phyloP scores from a whole-genome alignment of 768 basidiomycete species.

The Aureoboletus auriporus region DNA sequence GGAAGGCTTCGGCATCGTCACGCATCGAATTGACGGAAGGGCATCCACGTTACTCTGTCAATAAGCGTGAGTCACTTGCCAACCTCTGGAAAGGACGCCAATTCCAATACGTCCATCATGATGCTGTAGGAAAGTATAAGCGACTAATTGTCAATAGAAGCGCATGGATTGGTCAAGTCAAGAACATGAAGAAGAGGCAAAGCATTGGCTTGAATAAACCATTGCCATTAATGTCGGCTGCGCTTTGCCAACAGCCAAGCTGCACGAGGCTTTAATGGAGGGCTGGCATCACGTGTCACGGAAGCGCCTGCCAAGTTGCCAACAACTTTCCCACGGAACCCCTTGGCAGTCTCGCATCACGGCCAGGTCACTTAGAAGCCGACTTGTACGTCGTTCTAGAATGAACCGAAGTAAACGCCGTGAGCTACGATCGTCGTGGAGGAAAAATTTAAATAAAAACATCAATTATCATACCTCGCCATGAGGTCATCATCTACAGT shows the following conservation, averaged over 20 bases:
- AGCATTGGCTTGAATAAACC: neutral
- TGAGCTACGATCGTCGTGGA: neutral
- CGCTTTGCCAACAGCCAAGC: slow-evolving; percentile 14
- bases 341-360: too few species aligned
- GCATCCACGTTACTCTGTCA: neutral
- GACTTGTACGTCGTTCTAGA: neutral
- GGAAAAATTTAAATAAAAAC: neutral
- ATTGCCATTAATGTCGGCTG: slow-evolving; percentile 1
- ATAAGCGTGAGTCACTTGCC: neutral
- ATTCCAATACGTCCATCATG: neutral
- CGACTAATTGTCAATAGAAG: neutral
- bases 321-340: too few species aligned
- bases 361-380: neutral
- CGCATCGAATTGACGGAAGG: too few species aligned
- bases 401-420: neutral
- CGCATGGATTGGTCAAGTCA: neutral
- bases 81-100: slow-evolving; percentile 3
- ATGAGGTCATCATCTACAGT: neutral
- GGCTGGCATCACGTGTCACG: too few species aligned
- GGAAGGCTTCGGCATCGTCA: too few species aligned
- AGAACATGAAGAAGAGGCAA: neutral
- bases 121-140: neutral
- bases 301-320: too few species aligned
- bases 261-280: slow-evolving; percentile 11
- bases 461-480: slow-evolving; percentile 11